Evolutionary conservation across 805 yeast genomes (phyloP).

Genomic region (Barnettozyma siamensis): DNA sequence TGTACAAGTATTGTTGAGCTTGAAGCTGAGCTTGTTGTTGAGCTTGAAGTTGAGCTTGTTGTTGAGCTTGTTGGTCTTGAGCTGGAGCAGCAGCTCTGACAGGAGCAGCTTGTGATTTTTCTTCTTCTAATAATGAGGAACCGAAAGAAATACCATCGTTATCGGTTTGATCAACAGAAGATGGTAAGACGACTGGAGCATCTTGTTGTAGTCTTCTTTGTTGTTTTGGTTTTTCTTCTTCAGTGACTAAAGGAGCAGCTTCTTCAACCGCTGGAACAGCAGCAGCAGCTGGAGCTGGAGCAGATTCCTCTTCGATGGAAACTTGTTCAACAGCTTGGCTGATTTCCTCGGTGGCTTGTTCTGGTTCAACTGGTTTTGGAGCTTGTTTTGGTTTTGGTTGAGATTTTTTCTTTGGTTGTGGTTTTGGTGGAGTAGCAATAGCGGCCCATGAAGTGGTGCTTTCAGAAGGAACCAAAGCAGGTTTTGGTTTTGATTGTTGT

Average conservation of each 20-base stretch:
- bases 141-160: constrained; percentile 60
- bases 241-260: constrained; percentile 8
- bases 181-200: constrained; percentile 48
- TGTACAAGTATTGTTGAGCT: constrained; percentile 17
- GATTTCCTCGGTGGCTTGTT: constrained; percentile 29
- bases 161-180: constrained; percentile 27
- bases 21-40: constrained; percentile 3
- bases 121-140: constrained; percentile 41
- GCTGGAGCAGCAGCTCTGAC: constrained; percentile 15
- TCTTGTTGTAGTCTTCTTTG: constrained; percentile 36
- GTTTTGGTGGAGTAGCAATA: constrained; percentile 48
- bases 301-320: constrained; percentile 16
- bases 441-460: constrained; percentile 60
- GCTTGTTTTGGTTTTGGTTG: constrained; percentile 19
- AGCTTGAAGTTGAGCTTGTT: constrained; percentile 6
- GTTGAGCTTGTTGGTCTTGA: constrained; percentile 19
- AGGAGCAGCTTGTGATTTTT: constrained; percentile 14
- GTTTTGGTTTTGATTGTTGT: constrained; percentile 15
- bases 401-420: constrained; percentile 21
- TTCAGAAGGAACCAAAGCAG: constrained; percentile 22
- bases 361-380: constrained; percentile 16
- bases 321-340: constrained; percentile 15
- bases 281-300: constrained; percentile 8
- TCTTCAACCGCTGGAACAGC: constrained; percentile 4
- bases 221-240: constrained; percentile 24